These are phyloP conservation scores for Mariannaea elegans DNA, from an alignment of 2,329 filamentous ascomycete species.

Conservation along the genomic window DNA sequence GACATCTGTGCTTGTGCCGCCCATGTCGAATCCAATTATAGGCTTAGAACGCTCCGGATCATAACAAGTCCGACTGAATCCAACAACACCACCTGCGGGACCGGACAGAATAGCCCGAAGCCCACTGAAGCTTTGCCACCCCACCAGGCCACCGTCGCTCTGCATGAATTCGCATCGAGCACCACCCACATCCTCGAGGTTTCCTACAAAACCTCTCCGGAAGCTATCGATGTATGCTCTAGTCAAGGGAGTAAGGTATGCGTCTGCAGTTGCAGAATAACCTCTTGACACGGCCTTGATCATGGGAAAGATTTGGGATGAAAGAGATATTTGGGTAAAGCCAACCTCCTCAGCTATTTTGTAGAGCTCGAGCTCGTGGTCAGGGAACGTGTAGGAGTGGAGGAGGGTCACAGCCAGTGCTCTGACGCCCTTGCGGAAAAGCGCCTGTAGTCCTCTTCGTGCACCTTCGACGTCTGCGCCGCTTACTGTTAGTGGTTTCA, in stretches of 20 bases:
- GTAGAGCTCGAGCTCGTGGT: slow-evolving; percentile 81
- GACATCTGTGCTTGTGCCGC: slow-evolving; percentile 89
- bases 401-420: slow-evolving; percentile 89
- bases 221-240: slow-evolving; percentile 43
- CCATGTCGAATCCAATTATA: slow-evolving; percentile 93
- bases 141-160: slow-evolving; percentile 78
- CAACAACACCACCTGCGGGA: slow-evolving; percentile 87
- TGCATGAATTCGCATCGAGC: slow-evolving; percentile 87
- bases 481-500: too few species aligned
- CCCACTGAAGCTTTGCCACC: slow-evolving; percentile 81
- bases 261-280: slow-evolving; percentile 51
- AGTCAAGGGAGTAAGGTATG: slow-evolving; percentile 52
- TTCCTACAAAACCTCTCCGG: slow-evolving; percentile 42
- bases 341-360: slow-evolving; percentile 80
- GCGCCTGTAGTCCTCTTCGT: slow-evolving; percentile 43
- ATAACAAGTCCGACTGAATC: slow-evolving; percentile 82
- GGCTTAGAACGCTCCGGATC: too few species aligned
- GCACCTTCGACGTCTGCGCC: not conserved
- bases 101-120: slow-evolving; percentile 86
- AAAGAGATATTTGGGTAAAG: slow-evolving; percentile 74
- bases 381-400: slow-evolving; percentile 89
- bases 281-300: slow-evolving; percentile 52
- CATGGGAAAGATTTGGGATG: slow-evolving; percentile 56
- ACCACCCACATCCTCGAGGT: slow-evolving; percentile 37
- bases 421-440: slow-evolving; percentile 65